Percentiles rank a stretch among this genome's conserved stretches.
phyloP scores from a whole-genome alignment of 306 rosid genomes.

The Fragaria nilgerrensis region DNA sequence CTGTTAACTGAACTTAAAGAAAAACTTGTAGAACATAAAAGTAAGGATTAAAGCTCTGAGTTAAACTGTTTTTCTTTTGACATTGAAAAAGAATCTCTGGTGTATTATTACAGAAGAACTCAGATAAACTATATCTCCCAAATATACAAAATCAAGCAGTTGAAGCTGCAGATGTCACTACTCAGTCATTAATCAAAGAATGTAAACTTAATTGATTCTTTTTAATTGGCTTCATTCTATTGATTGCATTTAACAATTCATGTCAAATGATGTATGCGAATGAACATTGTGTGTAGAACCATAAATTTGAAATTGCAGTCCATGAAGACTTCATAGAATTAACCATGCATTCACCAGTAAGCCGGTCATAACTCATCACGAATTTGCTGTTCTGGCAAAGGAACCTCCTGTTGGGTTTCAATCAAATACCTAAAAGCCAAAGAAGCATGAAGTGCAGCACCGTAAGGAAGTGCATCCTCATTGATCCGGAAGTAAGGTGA shows the following conservation, averaged over 20 bases:
- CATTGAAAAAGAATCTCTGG: neutral
- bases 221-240: neutral
- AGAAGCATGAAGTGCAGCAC: constrained; percentile 92
- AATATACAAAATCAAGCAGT: neutral
- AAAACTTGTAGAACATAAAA: neutral
- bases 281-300: constrained; percentile 1
- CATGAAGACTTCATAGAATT: neutral
- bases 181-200: neutral
- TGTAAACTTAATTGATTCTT: neutral
- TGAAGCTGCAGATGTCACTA: neutral
- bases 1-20: neutral
- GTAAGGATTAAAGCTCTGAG: neutral
- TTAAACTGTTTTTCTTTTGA: neutral
- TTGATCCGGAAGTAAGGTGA: constrained; percentile 60
- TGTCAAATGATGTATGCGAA: neutral
- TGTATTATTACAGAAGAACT: neutral
- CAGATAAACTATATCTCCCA: neutral
- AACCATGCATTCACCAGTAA: constrained; percentile 5
- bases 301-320: neutral
- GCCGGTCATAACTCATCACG: constrained; percentile 52
- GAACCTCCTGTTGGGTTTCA: constrained; percentile 29
- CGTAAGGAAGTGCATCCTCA: constrained; percentile 71
- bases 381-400: constrained; percentile 22
- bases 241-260: neutral
- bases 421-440: constrained; percentile 61